Evolutionary conservation across 2,329 filamentous ascomycete genomes (phyloP), one percentile per base, ranked within the genome.

Genomic region (Aspergillus phoenicis): DNA sequence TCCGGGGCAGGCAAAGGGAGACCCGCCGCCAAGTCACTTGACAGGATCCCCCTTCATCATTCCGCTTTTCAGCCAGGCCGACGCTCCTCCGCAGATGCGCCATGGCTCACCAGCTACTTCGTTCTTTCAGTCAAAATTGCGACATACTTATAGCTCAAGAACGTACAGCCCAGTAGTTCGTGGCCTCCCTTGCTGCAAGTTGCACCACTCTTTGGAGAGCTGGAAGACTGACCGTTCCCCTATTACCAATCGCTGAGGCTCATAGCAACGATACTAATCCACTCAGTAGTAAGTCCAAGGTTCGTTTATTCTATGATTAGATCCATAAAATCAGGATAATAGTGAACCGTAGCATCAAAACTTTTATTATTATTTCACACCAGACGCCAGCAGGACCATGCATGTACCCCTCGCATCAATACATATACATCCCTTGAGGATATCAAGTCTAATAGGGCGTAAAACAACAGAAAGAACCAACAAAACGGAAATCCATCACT

Each of bases 401-500:
- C 66, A 72, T 66, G 64, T 68, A 55, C 61, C 62, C 70, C 64
- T 70, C 66, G 67, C 68, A 70, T 71, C 71, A 72, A 71, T 63
- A 64, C 62, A 73, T 71, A 68, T 73, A 73, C 70, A 75, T 72
- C 68, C 67, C 69, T 68, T 58, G 65, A 70, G 72, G 71, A 71
- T 71, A 73, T 72, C 69, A 68, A 70, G 64, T 71, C 68, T 71
- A 70, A 62, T 65, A 66, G 62, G 60, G 61, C 61, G 60, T 62
- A 57, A 66, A 59, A 58, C 62, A 66, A 57, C 33, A 62, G 39
- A 68, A 60, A 56, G 61, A 67, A 66, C 41, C 62, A 59, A 54
- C 39, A 59, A 59, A 57, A 62, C 51, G 57, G 39, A 60, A 55
- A 54, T 26, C 28, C 22, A 65, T 81, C 83, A 94, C 69, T 88